phyloP scores from a whole-genome alignment of 768 basidiomycete genomes.

The Psilocybe subaeruginosa region DNA sequence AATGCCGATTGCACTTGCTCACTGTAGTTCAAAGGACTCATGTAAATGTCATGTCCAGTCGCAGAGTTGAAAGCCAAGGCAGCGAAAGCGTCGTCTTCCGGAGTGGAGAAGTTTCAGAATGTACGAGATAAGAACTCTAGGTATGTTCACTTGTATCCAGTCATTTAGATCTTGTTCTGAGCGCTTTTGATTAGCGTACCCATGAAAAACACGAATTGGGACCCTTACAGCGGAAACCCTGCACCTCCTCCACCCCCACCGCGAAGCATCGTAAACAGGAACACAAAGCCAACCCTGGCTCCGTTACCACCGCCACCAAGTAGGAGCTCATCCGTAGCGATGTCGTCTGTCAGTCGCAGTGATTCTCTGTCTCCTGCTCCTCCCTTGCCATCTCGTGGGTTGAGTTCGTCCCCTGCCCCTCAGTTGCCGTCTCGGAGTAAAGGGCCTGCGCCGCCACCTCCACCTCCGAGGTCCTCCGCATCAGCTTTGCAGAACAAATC shows the following conservation, averaged over 20 bases:
- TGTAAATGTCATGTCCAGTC: constrained; percentile 36
- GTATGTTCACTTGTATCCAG: constrained; percentile 25
- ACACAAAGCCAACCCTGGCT: constrained; percentile 29
- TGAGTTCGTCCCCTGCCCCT: constrained; percentile 23
- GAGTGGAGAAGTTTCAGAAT: constrained; percentile 52
- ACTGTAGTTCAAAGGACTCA: constrained; percentile 5
- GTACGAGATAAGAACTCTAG: constrained; percentile 61
- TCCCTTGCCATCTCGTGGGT: constrained; percentile 24
- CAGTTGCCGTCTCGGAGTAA: constrained; percentile 29
- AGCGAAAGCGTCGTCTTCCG: constrained; percentile 57
- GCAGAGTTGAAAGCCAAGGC: constrained; percentile 72
- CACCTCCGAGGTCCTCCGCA: constrained; percentile 12
- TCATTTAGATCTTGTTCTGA: background rate
- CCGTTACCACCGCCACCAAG: constrained; percentile 41
- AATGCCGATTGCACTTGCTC: constrained; percentile 15
- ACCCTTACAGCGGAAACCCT: constrained; percentile 57
- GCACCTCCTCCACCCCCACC: constrained; percentile 55
- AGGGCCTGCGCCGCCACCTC: constrained; percentile 18
- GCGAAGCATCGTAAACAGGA: constrained; percentile 30
- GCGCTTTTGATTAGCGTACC: constrained; percentile 41
- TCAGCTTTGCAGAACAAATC: constrained; percentile 18
- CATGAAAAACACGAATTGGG: constrained; percentile 66
- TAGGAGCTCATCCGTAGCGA: constrained; percentile 27
- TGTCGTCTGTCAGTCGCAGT: constrained; percentile 12
- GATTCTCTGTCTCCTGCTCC: constrained; percentile 21